A percentile compares a stretch with the other conserved stretches of the same genome.
Conservation (phyloP, 305 asterid genomes). For the Fraxinus baroniana region DNA sequence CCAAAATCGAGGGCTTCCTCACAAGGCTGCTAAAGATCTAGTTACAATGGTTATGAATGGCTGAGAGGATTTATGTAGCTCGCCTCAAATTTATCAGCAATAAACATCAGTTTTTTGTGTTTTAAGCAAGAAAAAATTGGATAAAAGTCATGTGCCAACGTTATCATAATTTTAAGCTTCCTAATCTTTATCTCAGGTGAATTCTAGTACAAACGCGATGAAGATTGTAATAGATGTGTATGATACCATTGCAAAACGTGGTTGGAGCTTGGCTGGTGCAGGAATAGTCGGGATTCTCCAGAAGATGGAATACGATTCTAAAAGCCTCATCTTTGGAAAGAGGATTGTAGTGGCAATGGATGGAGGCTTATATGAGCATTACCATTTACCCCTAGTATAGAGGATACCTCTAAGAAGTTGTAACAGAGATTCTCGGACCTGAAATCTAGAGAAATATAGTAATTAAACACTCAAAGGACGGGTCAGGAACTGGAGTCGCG, state of each 20-base stretch:
- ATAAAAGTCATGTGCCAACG: background rate
- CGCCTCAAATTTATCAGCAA: background rate
- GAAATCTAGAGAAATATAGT: slow-evolving; percentile 52
- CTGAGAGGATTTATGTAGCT: background rate
- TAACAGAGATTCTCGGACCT: slow-evolving; percentile 55
- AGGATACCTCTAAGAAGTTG: slow-evolving; percentile 60
- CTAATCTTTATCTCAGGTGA: slow-evolving; percentile 35
- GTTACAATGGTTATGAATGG: background rate
- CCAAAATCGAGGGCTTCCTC: background rate
- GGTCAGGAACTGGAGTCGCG: slow-evolving; percentile 54
- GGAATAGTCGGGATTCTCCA: slow-evolving; percentile 76
- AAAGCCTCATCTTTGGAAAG: slow-evolving; percentile 55
- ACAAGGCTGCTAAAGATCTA: background rate
- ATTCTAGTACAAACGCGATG: slow-evolving; percentile 36
- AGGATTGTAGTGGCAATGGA: slow-evolving; percentile 85
- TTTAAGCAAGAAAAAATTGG: background rate
- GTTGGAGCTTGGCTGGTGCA: slow-evolving; percentile 75
- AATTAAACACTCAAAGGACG: slow-evolving; percentile 76
- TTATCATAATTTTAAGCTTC: background rate
- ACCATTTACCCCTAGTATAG: slow-evolving; percentile 61
- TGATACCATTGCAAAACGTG: slow-evolving; percentile 61
- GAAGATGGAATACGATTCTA: slow-evolving; percentile 68
- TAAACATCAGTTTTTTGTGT: background rate
- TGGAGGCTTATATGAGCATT: slow-evolving; percentile 71
- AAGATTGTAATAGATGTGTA: slow-evolving; percentile 55